Evolutionary conservation across 1,284 basidiomycete species (phyloP).

Genomic region (Papiliotrema flavescens): DNA sequence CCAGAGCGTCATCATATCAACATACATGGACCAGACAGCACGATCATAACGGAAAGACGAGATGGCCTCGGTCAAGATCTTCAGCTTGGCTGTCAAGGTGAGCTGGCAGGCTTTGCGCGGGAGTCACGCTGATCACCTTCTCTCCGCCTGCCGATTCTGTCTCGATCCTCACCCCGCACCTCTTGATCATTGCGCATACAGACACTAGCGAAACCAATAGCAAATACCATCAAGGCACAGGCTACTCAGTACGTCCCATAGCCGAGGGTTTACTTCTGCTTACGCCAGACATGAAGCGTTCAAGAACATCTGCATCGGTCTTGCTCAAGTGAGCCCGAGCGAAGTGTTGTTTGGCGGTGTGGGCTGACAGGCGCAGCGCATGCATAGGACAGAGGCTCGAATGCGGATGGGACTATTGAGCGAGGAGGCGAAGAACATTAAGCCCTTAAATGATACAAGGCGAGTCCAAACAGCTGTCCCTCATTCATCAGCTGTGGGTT

Average conservation of each 20-base stretch:
- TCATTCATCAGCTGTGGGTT: no score
- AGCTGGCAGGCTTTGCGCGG: slow-evolving; percentile 33
- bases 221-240: slow-evolving; percentile 67
- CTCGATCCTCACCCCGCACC: neutral
- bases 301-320: slow-evolving; percentile 65
- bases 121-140: neutral
- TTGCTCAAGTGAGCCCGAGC: slow-evolving; percentile 60
- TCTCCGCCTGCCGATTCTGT: neutral
- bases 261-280: neutral
- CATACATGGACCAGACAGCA: neutral
- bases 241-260: slow-evolving; percentile 63
- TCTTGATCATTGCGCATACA: slow-evolving; percentile 32
- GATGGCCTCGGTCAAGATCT: slow-evolving; percentile 68
- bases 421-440: slow-evolving; percentile 68
- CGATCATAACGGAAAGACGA: neutral
- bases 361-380: slow-evolving; percentile 41
- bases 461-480: no score
- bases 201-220: slow-evolving; percentile 83
- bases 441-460: slow-evolving; percentile 78
- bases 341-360: neutral
- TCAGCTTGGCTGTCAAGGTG: slow-evolving; percentile 63
- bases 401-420: slow-evolving; percentile 76
- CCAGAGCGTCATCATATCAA: neutral
- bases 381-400: slow-evolving; percentile 73
- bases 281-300: slow-evolving; percentile 68